phyloP scores from a whole-genome alignment of 495 filamentous ascomycete species.

The Lophiostoma macrostomum region DNA sequence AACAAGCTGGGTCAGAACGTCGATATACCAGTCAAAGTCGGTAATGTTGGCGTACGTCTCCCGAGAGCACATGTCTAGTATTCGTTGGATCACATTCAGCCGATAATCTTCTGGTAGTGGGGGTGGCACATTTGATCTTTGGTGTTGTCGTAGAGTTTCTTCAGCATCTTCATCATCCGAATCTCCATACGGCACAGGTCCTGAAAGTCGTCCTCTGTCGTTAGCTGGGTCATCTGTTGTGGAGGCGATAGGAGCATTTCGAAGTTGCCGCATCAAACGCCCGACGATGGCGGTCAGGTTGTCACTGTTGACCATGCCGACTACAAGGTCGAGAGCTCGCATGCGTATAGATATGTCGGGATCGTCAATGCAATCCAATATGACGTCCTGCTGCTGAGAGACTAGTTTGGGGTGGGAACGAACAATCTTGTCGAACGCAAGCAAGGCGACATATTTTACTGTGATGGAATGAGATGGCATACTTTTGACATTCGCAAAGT shows the following conservation, averaged over 20 bases:
- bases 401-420: conserved; percentile 81
- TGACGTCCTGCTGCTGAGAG: conserved; percentile 87
- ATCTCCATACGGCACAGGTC: conserved; percentile 49
- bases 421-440: conserved; percentile 95
- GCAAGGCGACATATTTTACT: conserved; percentile 96
- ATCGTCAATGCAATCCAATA: conserved; percentile 93
- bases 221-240: conserved; percentile 37
- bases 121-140: conserved; percentile 36
- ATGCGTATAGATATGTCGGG: conserved; percentile 93
- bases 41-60: conserved; percentile 78
- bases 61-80: conserved; percentile 87
- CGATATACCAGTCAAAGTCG: conserved; percentile 97
- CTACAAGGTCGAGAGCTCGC: conserved; percentile 84
- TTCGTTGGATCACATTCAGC: conserved; percentile 69
- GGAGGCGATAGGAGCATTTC: conserved; percentile 47
- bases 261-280: conserved; percentile 80
- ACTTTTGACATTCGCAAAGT: neutral
- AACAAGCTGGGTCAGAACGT: conserved; percentile 76
- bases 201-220: conserved; percentile 36
- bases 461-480: conserved; percentile 23
- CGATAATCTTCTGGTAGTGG: conserved; percentile 78
- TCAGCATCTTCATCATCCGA: conserved; percentile 58
- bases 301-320: conserved; percentile 84
- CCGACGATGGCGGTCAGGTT: conserved; percentile 80
- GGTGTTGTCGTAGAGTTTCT: conserved; percentile 40